Evolutionary conservation across 2,329 filamentous ascomycete genomes (phyloP).

Genomic region (Fusarium sp.): DNA sequence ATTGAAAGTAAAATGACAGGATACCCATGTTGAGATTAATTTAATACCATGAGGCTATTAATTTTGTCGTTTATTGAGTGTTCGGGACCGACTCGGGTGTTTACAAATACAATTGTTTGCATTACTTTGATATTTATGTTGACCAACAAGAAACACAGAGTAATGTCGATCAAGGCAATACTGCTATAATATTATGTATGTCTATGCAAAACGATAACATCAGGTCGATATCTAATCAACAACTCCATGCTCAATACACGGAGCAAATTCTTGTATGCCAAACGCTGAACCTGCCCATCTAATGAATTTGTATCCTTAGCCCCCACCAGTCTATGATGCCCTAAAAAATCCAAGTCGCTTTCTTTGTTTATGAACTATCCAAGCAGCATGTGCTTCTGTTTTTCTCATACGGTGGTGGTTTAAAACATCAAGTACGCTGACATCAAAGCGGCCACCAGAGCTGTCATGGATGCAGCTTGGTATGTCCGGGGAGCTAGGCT

Average conservation of each 20-base stretch:
- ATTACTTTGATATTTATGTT: no score
- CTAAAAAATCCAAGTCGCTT: slow-evolving; percentile 34
- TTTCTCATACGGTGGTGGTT: background rate
- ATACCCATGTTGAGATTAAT: no score
- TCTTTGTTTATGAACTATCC: slow-evolving; percentile 15
- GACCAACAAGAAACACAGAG: no score
- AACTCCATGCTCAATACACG: slow-evolving; percentile 6
- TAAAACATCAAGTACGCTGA: slow-evolving; percentile 42
- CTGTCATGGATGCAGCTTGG: slow-evolving; percentile 36
- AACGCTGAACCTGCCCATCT: slow-evolving; percentile 24
- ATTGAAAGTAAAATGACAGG: no score
- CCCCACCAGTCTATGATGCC: slow-evolving; percentile 27
- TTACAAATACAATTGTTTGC: no score
- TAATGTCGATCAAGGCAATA: background rate
- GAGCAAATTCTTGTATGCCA: slow-evolving; percentile 12
- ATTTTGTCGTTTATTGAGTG: no score
- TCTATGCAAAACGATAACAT: slow-evolving; percentile 1
- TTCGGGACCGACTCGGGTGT: no score
- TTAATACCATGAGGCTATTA: no score
- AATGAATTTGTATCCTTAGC: slow-evolving; percentile 25
- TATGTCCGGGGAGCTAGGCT: slow-evolving; percentile 49
- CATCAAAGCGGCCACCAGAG: slow-evolving; percentile 39
- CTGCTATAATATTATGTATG: slow-evolving; percentile 14
- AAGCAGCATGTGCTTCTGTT: slow-evolving; percentile 1
- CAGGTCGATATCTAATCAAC: background rate